Conservation (phyloP, 257 asterid species). For the Solanum okadae region DNA sequence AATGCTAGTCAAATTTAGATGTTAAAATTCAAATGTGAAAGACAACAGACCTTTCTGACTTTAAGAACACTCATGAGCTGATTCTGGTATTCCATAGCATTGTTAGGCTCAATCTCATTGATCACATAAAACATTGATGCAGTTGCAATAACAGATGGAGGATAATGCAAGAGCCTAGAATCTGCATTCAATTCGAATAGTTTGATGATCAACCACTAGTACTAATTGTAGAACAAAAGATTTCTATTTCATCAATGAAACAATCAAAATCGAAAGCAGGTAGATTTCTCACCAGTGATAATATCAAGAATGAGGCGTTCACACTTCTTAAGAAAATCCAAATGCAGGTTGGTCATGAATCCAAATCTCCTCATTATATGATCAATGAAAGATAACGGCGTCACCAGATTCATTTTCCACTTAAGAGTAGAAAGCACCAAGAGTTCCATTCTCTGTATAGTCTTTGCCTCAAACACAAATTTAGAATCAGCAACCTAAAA, state of each 20-base stretch:
- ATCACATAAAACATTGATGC: slow-evolving; percentile 20
- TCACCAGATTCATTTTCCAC: slow-evolving; percentile 86
- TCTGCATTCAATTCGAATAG: slow-evolving; percentile 27
- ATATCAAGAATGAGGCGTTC: slow-evolving; percentile 47
- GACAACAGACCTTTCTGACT: slow-evolving; percentile 21
- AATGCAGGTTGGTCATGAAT: slow-evolving; percentile 35
- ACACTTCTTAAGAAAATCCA: slow-evolving; percentile 57
- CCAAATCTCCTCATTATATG: slow-evolving; percentile 72
- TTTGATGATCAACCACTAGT: background rate
- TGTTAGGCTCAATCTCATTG: slow-evolving; percentile 22
- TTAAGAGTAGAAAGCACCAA: slow-evolving; percentile 61
- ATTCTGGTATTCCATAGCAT: slow-evolving; percentile 13
- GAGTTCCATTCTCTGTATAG: slow-evolving; percentile 87
- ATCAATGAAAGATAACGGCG: slow-evolving; percentile 77
- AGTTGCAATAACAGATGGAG: slow-evolving; percentile 43
- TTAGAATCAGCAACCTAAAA: slow-evolving; percentile 57
- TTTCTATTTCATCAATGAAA: background rate
- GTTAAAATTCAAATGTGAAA: background rate
- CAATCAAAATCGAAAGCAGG: background rate
- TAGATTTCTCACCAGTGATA: slow-evolving; percentile 47
- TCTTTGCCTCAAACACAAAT: slow-evolving; percentile 72
- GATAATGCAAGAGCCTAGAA: slow-evolving; percentile 44
- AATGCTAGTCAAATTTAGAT: background rate
- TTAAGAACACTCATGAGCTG: slow-evolving; percentile 24
- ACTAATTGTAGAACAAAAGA: background rate